phyloP scores from a whole-genome alignment of 2,329 filamentous ascomycete species.

The Hypoxylon sp. region DNA sequence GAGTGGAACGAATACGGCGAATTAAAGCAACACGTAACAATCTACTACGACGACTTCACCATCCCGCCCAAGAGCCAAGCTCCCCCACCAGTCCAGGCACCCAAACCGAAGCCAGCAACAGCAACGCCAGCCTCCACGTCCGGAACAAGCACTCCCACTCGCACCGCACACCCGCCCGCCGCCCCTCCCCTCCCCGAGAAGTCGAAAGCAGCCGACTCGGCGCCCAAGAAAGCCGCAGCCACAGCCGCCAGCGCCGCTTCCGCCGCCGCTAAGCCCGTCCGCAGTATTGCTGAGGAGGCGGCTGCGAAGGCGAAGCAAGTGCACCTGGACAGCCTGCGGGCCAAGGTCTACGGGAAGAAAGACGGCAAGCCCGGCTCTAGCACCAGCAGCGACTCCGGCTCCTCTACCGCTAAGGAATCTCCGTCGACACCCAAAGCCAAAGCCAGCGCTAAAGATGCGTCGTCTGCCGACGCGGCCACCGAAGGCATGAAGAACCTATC shows the following conservation, averaged over 20 bases:
- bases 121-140: constrained; percentile 47
- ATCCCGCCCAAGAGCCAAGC: constrained; percentile 68
- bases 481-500: constrained; percentile 42
- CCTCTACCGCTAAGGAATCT: not conserved
- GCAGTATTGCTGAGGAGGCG: constrained; percentile 73
- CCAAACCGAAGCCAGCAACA: constrained; percentile 55
- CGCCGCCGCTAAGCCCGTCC: constrained; percentile 56
- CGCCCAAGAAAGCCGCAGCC: constrained; percentile 40
- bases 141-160: constrained; percentile 38
- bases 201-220: constrained; percentile 34
- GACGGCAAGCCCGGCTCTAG: constrained; percentile 20
- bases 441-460: not conserved
- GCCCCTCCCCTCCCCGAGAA: constrained; percentile 52
- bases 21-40: constrained; percentile 84
- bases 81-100: constrained; percentile 57
- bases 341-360: constrained; percentile 65
- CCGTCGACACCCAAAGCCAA: not conserved
- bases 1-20: constrained; percentile 99
- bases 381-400: not conserved
- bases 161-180: constrained; percentile 38
- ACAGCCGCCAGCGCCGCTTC: constrained; percentile 46
- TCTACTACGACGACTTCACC: constrained; percentile 73
- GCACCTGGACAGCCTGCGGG: constrained; percentile 65
- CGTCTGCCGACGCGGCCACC: constrained; percentile 34
- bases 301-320: constrained; percentile 73